Conservation (phyloP, 2,329 filamentous ascomycete species). For the Aspergillus sojae region DNA sequence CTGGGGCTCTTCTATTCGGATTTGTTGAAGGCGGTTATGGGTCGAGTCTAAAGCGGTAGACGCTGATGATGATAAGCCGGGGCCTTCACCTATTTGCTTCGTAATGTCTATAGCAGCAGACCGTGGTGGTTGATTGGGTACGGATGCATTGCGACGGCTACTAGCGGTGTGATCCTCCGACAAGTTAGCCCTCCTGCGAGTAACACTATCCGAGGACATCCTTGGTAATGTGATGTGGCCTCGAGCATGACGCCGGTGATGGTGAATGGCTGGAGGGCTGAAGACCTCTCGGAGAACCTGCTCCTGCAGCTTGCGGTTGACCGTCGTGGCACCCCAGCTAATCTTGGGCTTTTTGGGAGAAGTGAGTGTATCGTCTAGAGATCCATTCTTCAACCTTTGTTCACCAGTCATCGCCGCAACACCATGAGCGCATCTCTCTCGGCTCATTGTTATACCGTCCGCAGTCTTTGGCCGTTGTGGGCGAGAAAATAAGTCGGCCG, state of each 20-base stretch:
- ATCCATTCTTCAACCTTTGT: conserved; percentile 12
- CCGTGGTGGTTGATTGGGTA: conserved; percentile 24
- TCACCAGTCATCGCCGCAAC: conserved; percentile 18
- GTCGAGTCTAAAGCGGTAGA: conserved; percentile 41
- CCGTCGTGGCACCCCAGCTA: conserved; percentile 86
- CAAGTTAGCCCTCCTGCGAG: conserved; percentile 36
- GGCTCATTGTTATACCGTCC: conserved; percentile 28
- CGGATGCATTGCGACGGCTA: conserved; percentile 23
- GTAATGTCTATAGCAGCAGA: conserved; percentile 33
- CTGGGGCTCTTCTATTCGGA: conserved; percentile 44
- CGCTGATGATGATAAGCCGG: conserved; percentile 40
- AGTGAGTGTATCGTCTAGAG: conserved; percentile 16
- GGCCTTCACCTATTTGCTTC: conserved; percentile 27
- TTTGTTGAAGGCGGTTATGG: conserved; percentile 36
- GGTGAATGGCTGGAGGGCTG: conserved; percentile 77
- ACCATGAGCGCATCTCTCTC: conserved; percentile 26
- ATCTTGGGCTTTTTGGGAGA: conserved; percentile 51
- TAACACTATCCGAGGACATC: conserved; percentile 35
- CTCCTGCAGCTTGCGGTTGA: conserved; percentile 84
- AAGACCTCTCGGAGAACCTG: conserved; percentile 94
- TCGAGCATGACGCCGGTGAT: conserved; percentile 69
- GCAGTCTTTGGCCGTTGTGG: conserved; percentile 48
- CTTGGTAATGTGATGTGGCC: conserved; percentile 67
- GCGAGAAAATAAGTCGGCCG: conserved; percentile 75
- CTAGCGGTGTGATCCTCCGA: conserved; percentile 36